These are phyloP conservation scores for Cardiospermum halicacabum DNA, from an alignment of 345 rosid genomes.

Conservation along the genomic window DNA sequence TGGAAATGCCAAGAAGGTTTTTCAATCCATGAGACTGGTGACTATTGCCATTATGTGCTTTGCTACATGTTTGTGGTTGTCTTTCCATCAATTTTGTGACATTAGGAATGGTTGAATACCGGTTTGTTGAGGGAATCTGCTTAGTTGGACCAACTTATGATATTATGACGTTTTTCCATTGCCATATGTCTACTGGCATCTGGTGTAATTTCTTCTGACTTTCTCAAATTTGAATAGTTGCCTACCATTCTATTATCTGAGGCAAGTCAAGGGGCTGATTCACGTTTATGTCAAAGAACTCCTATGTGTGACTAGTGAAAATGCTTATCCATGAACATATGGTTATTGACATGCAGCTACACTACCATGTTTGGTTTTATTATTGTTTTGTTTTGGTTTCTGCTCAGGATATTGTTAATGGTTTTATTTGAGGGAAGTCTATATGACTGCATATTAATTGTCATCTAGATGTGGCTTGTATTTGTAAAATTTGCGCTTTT, in stretches of 20 bases:
- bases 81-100: not conserved
- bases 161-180: not conserved
- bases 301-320: not conserved
- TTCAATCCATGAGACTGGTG: not conserved
- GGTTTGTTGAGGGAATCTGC: not conserved
- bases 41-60: not conserved
- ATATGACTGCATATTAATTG: not conserved
- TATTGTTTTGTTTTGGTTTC: not conserved
- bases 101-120: not conserved
- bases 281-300: not conserved
- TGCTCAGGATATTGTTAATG: not conserved
- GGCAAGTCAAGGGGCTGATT: not conserved
- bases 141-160: not conserved
- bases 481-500: not conserved
- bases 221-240: not conserved
- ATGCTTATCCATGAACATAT: too few relatives aligned
- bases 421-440: constrained; percentile 13
- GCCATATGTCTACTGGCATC: not conserved
- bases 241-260: not conserved
- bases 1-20: not conserved
- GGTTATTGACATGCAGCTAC: not conserved
- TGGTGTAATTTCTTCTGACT: not conserved
- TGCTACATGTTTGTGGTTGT: not conserved
- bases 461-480: not conserved
- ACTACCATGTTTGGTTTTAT: not conserved